Percentiles rank a stretch among this genome's conserved stretches.
Evolutionary conservation across 2,329 filamentous ascomycete species (phyloP).

Genomic region (Lasiodiplodia sp.): DNA sequence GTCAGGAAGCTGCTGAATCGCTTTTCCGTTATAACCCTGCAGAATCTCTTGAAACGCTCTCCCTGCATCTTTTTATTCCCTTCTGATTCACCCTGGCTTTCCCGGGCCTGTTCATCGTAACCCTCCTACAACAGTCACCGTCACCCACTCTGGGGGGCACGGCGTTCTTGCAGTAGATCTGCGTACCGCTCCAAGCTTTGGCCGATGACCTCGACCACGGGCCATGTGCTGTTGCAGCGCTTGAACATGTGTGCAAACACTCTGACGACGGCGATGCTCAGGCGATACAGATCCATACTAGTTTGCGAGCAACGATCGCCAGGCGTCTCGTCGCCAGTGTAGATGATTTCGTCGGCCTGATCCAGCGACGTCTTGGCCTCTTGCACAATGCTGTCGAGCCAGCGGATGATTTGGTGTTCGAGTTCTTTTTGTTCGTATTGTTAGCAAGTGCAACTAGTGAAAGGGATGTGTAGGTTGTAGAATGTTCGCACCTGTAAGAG

Average conservation of each 20-base stretch:
- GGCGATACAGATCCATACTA: constrained; percentile 3
- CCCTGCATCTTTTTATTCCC: no score
- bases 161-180: constrained; percentile 5
- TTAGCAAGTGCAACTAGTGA: neutral
- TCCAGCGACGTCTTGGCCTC: constrained; percentile 20
- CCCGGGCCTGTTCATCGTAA: no score
- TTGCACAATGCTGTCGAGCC: constrained; percentile 12
- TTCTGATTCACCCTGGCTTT: no score
- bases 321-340: constrained; percentile 1
- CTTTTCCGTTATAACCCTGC: neutral
- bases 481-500: constrained; percentile 18
- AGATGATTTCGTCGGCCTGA: constrained; percentile 10
- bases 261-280: constrained; percentile 21
- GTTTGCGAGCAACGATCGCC: neutral
- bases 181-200: constrained; percentile 15
- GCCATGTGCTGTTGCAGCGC: constrained; percentile 13
- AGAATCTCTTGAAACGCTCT: no score
- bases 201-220: constrained; percentile 13
- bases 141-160: neutral
- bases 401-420: constrained; percentile 9
- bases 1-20: neutral
- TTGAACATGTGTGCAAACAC: constrained; percentile 18
- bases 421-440: neutral
- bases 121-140: neutral
- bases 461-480: neutral